Percentiles rank a stretch among this genome's conserved stretches.
phyloP scores from a whole-genome alignment of 768 basidiomycete species.

The Cubamyces lactineus region DNA sequence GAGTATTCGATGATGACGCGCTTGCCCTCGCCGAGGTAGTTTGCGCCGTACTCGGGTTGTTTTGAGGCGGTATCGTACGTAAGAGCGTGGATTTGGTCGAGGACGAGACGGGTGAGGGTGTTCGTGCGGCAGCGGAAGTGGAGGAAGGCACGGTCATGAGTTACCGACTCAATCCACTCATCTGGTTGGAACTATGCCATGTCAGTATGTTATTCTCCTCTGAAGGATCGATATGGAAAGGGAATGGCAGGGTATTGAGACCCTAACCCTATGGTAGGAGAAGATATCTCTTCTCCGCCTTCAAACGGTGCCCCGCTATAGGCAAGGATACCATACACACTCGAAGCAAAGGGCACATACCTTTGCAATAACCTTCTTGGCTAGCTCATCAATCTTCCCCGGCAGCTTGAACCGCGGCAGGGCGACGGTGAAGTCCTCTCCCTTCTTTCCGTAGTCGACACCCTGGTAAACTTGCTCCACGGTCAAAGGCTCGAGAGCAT shows the following conservation, averaged over 20 bases:
- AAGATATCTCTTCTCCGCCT: neutral
- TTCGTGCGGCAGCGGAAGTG: slow-evolving; percentile 74
- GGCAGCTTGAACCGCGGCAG: slow-evolving; percentile 88
- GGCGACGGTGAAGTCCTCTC: slow-evolving; percentile 91
- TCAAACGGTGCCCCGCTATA: neutral
- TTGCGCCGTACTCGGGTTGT: slow-evolving; percentile 80
- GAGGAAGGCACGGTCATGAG: slow-evolving; percentile 78
- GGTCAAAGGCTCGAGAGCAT: slow-evolving; percentile 64
- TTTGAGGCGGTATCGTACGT: slow-evolving; percentile 64
- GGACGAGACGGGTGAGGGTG: slow-evolving; percentile 65
- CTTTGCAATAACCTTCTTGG: slow-evolving; percentile 69
- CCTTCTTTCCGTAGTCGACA: slow-evolving; percentile 91
- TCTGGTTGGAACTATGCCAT: slow-evolving; percentile 76
- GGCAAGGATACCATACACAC: neutral
- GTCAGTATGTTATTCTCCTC: neutral
- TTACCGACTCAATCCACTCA: slow-evolving; percentile 72
- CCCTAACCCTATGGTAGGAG: neutral
- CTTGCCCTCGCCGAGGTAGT: slow-evolving; percentile 77
- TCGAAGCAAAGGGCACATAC: slow-evolving; percentile 42
- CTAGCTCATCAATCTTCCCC: slow-evolving; percentile 81
- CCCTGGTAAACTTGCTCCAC: slow-evolving; percentile 82
- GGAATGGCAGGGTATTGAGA: neutral
- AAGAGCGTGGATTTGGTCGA: slow-evolving; percentile 74
- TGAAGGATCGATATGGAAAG: neutral
- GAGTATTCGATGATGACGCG: slow-evolving; percentile 90